Conservation (phyloP, 2,329 filamentous ascomycete species). For the Colletotrichum destructivum region DNA sequence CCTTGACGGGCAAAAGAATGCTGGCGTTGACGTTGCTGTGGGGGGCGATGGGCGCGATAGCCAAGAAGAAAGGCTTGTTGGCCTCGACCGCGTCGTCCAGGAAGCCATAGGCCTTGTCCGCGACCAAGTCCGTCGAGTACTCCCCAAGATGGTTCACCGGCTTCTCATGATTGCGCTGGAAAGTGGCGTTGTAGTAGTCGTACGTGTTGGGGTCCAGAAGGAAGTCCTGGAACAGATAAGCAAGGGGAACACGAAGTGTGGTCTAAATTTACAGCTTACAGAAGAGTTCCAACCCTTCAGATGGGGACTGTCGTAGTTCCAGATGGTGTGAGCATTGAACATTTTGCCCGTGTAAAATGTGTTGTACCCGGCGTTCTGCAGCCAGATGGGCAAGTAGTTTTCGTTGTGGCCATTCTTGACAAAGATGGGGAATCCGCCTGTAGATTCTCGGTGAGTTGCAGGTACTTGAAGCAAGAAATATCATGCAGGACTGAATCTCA, state of each 20-base stretch:
- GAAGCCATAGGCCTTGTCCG: constrained; percentile 71
- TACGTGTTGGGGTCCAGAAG: constrained; percentile 79
- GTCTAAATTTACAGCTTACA: constrained; percentile 6
- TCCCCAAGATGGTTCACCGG: constrained; percentile 58
- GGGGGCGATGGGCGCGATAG: constrained; percentile 63
- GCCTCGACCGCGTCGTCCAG: constrained; percentile 72
- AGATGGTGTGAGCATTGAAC: constrained; percentile 65
- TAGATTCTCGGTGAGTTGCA: constrained; percentile 41
- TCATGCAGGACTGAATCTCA: constrained; percentile 55
- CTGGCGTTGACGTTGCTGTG: constrained; percentile 50
- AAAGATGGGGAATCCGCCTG: constrained; percentile 64
- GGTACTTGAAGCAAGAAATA: accelerated
- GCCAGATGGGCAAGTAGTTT: constrained; percentile 66
- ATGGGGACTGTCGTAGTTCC: constrained; percentile 66
- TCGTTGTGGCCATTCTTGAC: constrained; percentile 65
- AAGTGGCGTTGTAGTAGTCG: constrained; percentile 76
- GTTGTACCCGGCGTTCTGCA: constrained; percentile 65
- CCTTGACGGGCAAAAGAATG: constrained; percentile 67
- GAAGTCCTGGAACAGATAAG: constrained; percentile 53
- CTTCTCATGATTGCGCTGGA: constrained; percentile 70
- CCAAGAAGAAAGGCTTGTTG: constrained; percentile 69
- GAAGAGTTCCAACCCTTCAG: constrained; percentile 71
- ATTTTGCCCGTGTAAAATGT: constrained; percentile 71
- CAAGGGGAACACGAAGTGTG: too few species aligned
- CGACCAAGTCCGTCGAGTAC: constrained; percentile 70